These are phyloP conservation scores for Monosporozyma aerobia DNA, from an alignment of 805 yeast species.

Conservation along the genomic window DNA sequence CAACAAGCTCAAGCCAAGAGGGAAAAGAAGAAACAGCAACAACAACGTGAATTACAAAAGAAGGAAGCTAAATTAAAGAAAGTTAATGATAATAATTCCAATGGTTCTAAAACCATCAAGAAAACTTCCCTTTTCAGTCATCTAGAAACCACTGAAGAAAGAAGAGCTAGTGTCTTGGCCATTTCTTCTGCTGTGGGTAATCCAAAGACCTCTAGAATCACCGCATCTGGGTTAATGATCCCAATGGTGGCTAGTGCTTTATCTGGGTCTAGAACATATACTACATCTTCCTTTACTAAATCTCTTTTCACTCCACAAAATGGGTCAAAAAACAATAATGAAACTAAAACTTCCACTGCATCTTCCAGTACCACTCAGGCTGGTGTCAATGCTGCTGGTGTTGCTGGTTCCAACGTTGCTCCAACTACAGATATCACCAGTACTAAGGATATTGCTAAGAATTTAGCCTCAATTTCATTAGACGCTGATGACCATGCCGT, in stretches of 20 bases:
- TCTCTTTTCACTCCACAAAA: neutral
- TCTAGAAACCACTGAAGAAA: constrained; percentile 69
- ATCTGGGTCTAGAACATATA: constrained; percentile 17
- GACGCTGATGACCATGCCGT: constrained; percentile 25
- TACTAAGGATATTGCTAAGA: constrained; percentile 16
- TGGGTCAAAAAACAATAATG: neutral
- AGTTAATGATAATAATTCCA: constrained; percentile 5
- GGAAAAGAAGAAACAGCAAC: constrained; percentile 35
- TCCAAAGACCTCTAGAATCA: constrained; percentile 26
- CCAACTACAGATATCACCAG: constrained; percentile 4
- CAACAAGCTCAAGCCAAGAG: constrained; percentile 34
- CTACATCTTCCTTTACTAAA: constrained; percentile 14
- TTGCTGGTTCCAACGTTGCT: neutral
- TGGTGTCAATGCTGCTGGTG: neutral
- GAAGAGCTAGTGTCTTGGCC: constrained; percentile 37
- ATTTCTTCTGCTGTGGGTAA: constrained; percentile 27
- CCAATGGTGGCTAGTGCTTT: constrained; percentile 25
- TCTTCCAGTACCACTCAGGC: constrained; percentile 1
- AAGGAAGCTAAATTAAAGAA: constrained; percentile 44
- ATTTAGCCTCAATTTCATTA: constrained; percentile 20
- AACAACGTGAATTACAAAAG: constrained; percentile 43
- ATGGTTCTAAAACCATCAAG: constrained; percentile 29
- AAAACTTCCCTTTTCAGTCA: constrained; percentile 64
- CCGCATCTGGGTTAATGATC: constrained; percentile 29
- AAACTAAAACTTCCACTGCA: neutral